phyloP scores from a whole-genome alignment of 331 rosid genomes.

The Quercus lobata region DNA sequence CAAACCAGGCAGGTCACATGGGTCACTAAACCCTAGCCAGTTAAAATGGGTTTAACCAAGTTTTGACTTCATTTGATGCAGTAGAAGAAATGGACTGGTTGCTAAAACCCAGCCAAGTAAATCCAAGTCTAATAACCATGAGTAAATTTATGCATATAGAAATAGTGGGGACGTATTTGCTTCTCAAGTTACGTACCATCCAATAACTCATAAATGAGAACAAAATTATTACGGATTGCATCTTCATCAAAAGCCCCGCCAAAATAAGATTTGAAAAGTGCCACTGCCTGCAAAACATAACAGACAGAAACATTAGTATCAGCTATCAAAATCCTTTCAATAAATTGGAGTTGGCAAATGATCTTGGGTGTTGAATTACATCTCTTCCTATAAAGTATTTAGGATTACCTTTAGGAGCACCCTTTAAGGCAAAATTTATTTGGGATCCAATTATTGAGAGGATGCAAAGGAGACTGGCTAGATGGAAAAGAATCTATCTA shows the following conservation, averaged over 20 bases:
- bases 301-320: neutral
- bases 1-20: neutral
- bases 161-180: conserved; percentile 2
- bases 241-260: conserved; percentile 99
- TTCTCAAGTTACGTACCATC: conserved; percentile 57
- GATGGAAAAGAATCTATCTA: too few relatives aligned
- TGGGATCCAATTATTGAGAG: too few relatives aligned
- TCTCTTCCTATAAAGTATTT: too few relatives aligned
- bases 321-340: neutral
- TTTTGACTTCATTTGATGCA: neutral
- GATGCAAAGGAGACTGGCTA: too few relatives aligned
- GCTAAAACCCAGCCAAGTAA: neutral
- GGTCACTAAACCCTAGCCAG: too few relatives aligned
- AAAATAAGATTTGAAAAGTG: conserved; percentile 92
- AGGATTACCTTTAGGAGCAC: too few relatives aligned
- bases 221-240: conserved; percentile 98
- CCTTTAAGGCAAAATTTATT: too few relatives aligned
- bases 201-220: conserved; percentile 91
- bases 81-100: neutral
- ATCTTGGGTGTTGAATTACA: too few relatives aligned
- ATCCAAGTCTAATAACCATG: neutral
- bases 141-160: neutral
- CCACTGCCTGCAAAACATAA: conserved; percentile 69
- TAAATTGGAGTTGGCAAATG: neutral
- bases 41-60: neutral